These are phyloP conservation scores for Allium cepa DNA, from an alignment of 106 monocot species.

Conservation along the genomic window DNA sequence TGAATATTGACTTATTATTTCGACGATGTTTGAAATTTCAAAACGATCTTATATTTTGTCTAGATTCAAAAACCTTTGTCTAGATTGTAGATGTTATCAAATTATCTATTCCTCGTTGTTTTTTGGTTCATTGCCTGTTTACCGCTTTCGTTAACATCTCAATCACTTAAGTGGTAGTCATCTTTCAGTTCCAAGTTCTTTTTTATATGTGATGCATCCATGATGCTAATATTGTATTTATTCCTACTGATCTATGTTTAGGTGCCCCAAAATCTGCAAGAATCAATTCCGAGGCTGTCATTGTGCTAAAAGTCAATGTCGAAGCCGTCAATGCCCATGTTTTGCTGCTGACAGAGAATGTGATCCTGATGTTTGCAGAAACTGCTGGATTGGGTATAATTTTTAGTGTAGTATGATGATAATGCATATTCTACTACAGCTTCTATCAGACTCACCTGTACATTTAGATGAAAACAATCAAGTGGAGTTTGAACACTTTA, in stretches of 20 bases:
- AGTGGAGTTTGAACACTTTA: background rate
- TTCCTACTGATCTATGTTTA: constrained; percentile 9
- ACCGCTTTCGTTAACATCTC: background rate
- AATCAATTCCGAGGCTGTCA: constrained; percentile 95
- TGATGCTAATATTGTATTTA: constrained; percentile 3
- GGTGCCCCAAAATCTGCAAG: constrained; percentile 93
- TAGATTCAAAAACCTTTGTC: too few relatives aligned
- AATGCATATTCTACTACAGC: too few relatives aligned
- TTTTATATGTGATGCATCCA: background rate
- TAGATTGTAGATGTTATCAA: too few relatives aligned
- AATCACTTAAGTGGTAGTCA: background rate
- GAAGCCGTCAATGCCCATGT: constrained; percentile 97
- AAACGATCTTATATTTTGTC: too few relatives aligned
- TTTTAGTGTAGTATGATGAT: background rate
- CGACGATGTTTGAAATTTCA: too few relatives aligned
- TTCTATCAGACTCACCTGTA: too few relatives aligned
- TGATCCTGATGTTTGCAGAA: constrained; percentile 94
- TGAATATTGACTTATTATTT: too few relatives aligned
- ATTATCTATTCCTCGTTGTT: too few relatives aligned
- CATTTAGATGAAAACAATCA: background rate
- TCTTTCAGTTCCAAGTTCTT: constrained; percentile 3
- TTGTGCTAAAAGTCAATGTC: constrained; percentile 96
- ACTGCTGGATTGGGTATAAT: constrained; percentile 94
- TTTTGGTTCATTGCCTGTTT: background rate
- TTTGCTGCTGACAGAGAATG: constrained; percentile 99